These are phyloP conservation scores for Orbilia quercus DNA, from an alignment of 2,329 filamentous ascomycete genomes.

Conservation along the genomic window DNA sequence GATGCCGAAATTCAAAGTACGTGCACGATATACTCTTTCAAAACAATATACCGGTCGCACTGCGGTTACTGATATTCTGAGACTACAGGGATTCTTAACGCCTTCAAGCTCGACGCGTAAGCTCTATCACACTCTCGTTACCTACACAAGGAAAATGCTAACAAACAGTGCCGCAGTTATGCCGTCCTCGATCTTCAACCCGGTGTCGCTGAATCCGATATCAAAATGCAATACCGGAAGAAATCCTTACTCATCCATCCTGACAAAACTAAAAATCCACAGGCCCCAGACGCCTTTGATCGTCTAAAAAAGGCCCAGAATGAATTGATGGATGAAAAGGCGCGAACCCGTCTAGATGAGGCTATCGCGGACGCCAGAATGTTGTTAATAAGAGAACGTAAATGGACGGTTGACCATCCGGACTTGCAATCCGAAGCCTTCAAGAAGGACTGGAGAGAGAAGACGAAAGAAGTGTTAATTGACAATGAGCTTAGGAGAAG, in stretches of 20 bases:
- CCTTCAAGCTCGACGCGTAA: constrained; percentile 82
- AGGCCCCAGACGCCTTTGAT: constrained; percentile 94
- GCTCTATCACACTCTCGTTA: constrained; percentile 56
- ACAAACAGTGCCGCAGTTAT: constrained; percentile 70
- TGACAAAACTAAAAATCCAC: constrained; percentile 93
- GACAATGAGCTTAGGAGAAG: constrained; percentile 89
- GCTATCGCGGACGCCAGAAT: constrained; percentile 95
- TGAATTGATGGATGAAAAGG: constrained; percentile 92
- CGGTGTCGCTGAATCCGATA: constrained; percentile 93
- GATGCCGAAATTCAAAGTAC: constrained; percentile 90
- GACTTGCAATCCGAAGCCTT: constrained; percentile 88
- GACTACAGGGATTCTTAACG: constrained; percentile 75
- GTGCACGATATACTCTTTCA: constrained; percentile 52
- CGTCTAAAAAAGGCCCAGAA: constrained; percentile 94
- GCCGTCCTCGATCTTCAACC: constrained; percentile 95
- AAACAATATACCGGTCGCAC: neutral
- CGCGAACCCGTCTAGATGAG: constrained; percentile 86
- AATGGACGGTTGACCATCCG: constrained; percentile 87
- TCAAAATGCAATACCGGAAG: constrained; percentile 92
- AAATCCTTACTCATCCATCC: constrained; percentile 99
- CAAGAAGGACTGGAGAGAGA: constrained; percentile 85
- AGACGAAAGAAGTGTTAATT: constrained; percentile 87
- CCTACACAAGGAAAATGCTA: constrained; percentile 32
- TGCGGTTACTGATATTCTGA: neutral
- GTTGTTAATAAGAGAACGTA: constrained; percentile 91